Percentiles rank a stretch among this genome's conserved stretches.
Evolutionary conservation across 2,329 filamentous ascomycete genomes (phyloP).

Genomic region (Nemania sp.): DNA sequence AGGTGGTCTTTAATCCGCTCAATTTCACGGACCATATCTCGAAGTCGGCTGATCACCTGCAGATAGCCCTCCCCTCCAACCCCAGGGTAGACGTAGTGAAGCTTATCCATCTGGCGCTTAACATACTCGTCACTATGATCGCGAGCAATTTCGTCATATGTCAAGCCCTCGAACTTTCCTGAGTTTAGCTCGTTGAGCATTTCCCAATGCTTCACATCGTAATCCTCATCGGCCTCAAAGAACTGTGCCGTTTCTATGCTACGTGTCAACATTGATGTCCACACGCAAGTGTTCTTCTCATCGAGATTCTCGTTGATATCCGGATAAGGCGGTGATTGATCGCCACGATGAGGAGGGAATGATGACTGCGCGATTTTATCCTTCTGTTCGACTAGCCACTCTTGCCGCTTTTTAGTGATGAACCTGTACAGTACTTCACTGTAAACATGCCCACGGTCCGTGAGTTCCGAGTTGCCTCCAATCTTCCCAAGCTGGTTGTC

Average conservation of each 20-base stretch:
- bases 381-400: constrained; percentile 86
- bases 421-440: constrained; percentile 84
- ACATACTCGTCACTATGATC: constrained; percentile 84
- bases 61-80: constrained; percentile 96
- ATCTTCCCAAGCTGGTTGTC: constrained; percentile 92
- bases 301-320: constrained; percentile 78
- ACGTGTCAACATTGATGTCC: constrained; percentile 96
- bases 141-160: constrained; percentile 88
- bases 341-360: constrained; percentile 90
- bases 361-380: constrained; percentile 80
- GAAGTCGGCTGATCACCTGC: constrained; percentile 94
- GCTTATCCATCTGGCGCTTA: constrained; percentile 84
- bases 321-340: constrained; percentile 94
- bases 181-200: constrained; percentile 98
- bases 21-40: constrained; percentile 95
- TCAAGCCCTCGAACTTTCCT: constrained; percentile 93
- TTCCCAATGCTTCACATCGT: constrained; percentile 96
- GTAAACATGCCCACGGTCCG: constrained; percentile 82
- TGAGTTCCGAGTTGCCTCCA: constrained; percentile 86
- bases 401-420: constrained; percentile 80
- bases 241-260: constrained; percentile 88
- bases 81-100: constrained; percentile 96
- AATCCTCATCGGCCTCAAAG: constrained; percentile 92
- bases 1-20: constrained; percentile 98
- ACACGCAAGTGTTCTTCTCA: constrained; percentile 95